Conservation (phyloP, 1,139 yeast species). For the Diutina siamensis region DNA sequence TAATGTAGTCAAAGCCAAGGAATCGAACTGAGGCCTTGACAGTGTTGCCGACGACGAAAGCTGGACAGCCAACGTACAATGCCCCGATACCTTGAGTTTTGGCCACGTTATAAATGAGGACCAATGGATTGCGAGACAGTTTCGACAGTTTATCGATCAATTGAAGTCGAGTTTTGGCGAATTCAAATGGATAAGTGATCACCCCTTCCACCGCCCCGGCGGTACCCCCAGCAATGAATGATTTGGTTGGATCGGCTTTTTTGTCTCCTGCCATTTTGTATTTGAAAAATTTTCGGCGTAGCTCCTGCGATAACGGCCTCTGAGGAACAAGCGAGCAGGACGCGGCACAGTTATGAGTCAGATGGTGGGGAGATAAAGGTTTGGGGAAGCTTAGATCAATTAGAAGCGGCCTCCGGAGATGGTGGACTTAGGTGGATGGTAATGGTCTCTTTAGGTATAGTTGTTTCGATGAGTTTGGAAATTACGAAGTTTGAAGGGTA, state of each 20-base stretch:
- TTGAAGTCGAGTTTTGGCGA: constrained; percentile 90
- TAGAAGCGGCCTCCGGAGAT: too few relatives aligned
- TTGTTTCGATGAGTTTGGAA: too few relatives aligned
- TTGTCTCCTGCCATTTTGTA: constrained; percentile 4
- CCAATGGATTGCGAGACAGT: constrained; percentile 72
- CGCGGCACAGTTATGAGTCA: too few relatives aligned
- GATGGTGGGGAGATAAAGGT: too few relatives aligned
- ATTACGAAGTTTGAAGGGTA: too few relatives aligned
- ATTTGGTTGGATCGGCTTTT: constrained; percentile 46
- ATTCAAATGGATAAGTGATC: constrained; percentile 90
- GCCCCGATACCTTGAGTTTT: constrained; percentile 70
- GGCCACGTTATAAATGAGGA: constrained; percentile 62
- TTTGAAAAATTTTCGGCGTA: not conserved
- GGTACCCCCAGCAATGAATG: constrained; percentile 86
- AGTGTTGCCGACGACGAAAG: constrained; percentile 91
- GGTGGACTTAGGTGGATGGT: too few relatives aligned
- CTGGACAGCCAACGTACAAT: constrained; percentile 94
- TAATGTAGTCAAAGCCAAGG: constrained; percentile 83
- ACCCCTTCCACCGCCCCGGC: constrained; percentile 94
- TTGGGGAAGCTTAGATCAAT: too few relatives aligned
- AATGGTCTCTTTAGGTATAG: too few relatives aligned
- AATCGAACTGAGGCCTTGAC: constrained; percentile 92
- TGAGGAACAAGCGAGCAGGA: too few relatives aligned
- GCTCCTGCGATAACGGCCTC: constrained; percentile 1
- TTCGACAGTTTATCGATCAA: constrained; percentile 59